Evolutionary conservation across 1,284 basidiomycete species (phyloP).

Genomic region (Singerocomus inundabilis): DNA sequence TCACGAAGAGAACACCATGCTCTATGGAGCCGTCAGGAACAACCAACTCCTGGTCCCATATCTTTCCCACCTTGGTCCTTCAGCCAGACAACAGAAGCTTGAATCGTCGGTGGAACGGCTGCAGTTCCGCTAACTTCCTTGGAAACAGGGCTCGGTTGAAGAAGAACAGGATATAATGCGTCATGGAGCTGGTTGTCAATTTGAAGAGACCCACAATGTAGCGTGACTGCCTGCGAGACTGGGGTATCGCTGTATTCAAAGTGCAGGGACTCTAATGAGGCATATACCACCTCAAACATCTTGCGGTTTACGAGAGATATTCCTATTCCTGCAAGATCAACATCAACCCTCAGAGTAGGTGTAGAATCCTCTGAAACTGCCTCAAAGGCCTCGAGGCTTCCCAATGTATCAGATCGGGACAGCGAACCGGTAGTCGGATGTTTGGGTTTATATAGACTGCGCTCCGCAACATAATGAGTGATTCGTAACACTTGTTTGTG

Average conservation of each 20-base stretch:
- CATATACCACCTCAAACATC: conserved; percentile 89
- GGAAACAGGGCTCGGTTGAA: conserved; percentile 92
- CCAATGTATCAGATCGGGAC: conserved; percentile 68
- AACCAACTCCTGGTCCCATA: background rate
- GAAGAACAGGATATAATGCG: conserved; percentile 91
- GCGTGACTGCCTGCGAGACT: conserved; percentile 76
- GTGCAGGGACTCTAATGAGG: conserved; percentile 78
- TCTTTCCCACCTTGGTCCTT: conserved; percentile 81
- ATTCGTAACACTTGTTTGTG: conserved; percentile 86
- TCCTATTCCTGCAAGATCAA: conserved; percentile 91
- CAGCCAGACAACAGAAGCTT: conserved; percentile 84
- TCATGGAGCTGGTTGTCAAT: conserved; percentile 99
- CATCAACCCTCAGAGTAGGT: conserved; percentile 65
- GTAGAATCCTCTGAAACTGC: conserved; percentile 78
- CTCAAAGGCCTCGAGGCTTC: conserved; percentile 82
- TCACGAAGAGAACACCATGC: conserved; percentile 95
- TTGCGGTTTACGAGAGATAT: conserved; percentile 89
- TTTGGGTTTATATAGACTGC: conserved; percentile 87
- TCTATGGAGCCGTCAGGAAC: conserved; percentile 44
- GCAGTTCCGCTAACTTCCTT: conserved; percentile 80
- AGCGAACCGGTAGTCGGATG: conserved; percentile 48
- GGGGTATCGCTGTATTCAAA: conserved; percentile 86
- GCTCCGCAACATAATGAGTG: conserved; percentile 83
- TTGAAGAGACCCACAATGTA: conserved; percentile 90
- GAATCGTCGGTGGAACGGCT: conserved; percentile 83